These are phyloP conservation scores for Eucalyptus rudis DNA, from an alignment of 345 rosid species.

Conservation along the genomic window DNA sequence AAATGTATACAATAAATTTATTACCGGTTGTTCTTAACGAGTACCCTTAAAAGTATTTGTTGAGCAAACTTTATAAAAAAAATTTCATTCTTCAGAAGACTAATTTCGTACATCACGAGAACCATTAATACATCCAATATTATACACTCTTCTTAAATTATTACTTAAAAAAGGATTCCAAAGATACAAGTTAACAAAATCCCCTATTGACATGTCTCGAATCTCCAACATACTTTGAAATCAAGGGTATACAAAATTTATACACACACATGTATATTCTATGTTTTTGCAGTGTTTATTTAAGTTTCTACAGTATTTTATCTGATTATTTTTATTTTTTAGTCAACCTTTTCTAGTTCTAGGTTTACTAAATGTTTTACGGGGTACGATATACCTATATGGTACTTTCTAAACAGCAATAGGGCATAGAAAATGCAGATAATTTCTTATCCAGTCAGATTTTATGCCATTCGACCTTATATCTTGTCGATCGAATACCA, in stretches of 20 bases:
- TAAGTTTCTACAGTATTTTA: background rate
- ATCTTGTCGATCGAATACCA: background rate
- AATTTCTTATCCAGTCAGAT: background rate
- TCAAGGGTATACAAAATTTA: background rate
- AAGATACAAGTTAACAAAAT: background rate
- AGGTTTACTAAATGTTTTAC: background rate
- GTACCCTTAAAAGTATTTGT: background rate
- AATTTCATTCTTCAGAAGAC: background rate
- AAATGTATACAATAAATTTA: background rate
- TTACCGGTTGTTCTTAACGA: rapidly evolving
- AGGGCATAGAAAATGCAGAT: background rate
- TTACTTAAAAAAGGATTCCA: background rate
- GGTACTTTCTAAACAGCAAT: background rate
- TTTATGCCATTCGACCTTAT: background rate
- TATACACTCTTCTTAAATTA: background rate
- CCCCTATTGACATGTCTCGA: background rate
- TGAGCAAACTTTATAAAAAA: background rate
- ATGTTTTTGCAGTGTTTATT: background rate
- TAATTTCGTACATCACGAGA: background rate
- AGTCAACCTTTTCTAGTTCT: background rate
- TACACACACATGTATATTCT: background rate
- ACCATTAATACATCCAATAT: background rate
- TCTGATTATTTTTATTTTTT: background rate
- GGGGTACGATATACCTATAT: background rate
- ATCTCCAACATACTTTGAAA: background rate